Conservation (phyloP, 2,329 filamentous ascomycete genomes). For the Lasiodiplodia citricola region DNA sequence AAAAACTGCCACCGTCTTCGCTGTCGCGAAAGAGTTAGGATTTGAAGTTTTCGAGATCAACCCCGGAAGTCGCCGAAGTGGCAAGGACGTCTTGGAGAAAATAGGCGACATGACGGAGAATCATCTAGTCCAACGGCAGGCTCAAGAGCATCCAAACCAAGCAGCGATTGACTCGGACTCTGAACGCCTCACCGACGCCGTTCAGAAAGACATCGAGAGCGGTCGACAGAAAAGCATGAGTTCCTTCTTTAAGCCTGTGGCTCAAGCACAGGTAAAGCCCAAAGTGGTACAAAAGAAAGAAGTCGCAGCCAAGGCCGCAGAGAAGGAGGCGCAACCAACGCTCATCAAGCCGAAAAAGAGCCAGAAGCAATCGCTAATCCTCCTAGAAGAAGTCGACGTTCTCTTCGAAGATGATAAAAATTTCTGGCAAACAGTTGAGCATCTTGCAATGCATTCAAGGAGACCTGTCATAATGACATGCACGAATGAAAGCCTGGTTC, state of each 20-base stretch:
- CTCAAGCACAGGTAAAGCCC: conserved; percentile 29
- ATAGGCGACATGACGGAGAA: conserved; percentile 98
- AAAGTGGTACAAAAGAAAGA: conserved; percentile 9
- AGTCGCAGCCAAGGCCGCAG: not conserved
- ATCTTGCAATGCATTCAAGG: conserved; percentile 81
- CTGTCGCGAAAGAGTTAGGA: conserved; percentile 86
- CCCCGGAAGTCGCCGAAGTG: conserved; percentile 78
- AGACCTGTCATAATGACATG: conserved; percentile 95
- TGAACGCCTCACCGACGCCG: conserved; percentile 49
- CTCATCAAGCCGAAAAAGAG: conserved; percentile 41
- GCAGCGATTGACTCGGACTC: conserved; percentile 42
- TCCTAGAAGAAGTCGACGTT: conserved; percentile 92
- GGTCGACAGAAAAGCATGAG: conserved; percentile 80
- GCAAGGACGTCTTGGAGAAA: conserved; percentile 86
- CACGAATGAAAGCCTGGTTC: conserved; percentile 85
- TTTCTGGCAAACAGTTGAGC: conserved; percentile 85
- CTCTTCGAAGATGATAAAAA: conserved; percentile 95
- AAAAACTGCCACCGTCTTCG: conserved; percentile 91
- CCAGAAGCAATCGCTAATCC: conserved; percentile 92
- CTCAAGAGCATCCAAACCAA: conserved; percentile 28
- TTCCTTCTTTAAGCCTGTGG: conserved; percentile 70
- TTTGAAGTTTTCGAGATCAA: conserved; percentile 98
- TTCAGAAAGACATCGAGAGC: conserved; percentile 65
- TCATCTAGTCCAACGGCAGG: conserved; percentile 73
- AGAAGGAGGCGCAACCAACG: conserved; percentile 34